phyloP scores from a whole-genome alignment of 768 basidiomycete genomes.

The Leccinum uliginosum region DNA sequence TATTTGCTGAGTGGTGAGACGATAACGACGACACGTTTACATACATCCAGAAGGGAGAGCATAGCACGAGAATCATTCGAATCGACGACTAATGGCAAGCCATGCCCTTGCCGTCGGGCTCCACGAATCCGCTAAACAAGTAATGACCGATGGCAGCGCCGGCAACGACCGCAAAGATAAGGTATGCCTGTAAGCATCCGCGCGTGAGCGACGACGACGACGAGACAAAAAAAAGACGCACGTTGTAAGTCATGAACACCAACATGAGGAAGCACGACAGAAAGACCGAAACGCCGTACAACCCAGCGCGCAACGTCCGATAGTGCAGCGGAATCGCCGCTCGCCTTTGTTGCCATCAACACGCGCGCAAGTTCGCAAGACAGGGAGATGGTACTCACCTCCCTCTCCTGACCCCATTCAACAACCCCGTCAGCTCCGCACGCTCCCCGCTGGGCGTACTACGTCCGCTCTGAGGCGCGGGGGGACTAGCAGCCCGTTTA shows the following conservation, averaged over 20 bases:
- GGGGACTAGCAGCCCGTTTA: slow-evolving; percentile 43
- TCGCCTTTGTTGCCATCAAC: not conserved
- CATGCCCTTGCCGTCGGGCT: slow-evolving; percentile 67
- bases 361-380: too few relatives aligned
- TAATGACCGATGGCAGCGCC: slow-evolving; percentile 86
- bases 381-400: slow-evolving; percentile 29
- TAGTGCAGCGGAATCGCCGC: slow-evolving; percentile 19
- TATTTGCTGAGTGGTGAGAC: not conserved
- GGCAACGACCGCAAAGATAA: slow-evolving; percentile 74
- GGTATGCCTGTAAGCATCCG: slow-evolving; percentile 60
- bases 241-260: slow-evolving; percentile 96
- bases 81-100: slow-evolving; percentile 61
- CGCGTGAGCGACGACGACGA: not conserved
- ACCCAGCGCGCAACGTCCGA: slow-evolving; percentile 54
- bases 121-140: slow-evolving; percentile 63
- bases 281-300: slow-evolving; percentile 76
- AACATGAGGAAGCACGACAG: slow-evolving; percentile 91
- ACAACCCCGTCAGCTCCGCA: slow-evolving; percentile 50
- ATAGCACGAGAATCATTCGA: not conserved
- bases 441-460: slow-evolving; percentile 34
- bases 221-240: slow-evolving; percentile 34
- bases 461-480: slow-evolving; percentile 30
- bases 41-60: not conserved
- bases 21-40: not conserved
- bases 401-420: slow-evolving; percentile 41